Percentiles rank a stretch among this genome's conserved stretches.
Evolutionary conservation across 768 basidiomycete genomes (phyloP).

Genomic region (Russula earlei): DNA sequence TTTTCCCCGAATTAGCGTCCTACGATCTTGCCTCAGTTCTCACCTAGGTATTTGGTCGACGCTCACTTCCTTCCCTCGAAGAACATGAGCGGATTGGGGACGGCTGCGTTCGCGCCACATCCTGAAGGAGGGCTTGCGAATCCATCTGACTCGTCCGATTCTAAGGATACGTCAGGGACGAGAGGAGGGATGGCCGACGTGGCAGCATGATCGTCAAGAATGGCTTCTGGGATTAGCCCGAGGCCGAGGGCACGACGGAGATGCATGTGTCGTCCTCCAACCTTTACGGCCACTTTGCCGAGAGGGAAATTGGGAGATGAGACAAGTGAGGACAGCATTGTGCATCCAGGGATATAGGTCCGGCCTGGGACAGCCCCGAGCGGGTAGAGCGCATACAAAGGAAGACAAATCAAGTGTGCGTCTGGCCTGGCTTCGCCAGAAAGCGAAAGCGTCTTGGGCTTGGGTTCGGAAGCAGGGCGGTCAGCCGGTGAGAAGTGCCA

Average conservation of each 20-base stretch:
- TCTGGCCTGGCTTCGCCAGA: too few relatives aligned
- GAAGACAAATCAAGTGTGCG: too few relatives aligned
- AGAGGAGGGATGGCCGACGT: conserved; percentile 32
- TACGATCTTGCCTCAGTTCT: too few relatives aligned
- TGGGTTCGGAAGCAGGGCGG: too few relatives aligned
- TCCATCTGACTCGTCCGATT: conserved; percentile 58
- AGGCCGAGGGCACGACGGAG: conserved; percentile 31
- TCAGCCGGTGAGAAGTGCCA: too few relatives aligned
- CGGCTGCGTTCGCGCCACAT: neutral
- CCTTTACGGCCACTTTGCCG: conserved; percentile 19
- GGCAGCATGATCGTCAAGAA: conserved; percentile 1
- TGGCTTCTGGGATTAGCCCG: conserved; percentile 3
- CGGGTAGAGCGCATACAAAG: conserved; percentile 76
- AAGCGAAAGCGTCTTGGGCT: too few relatives aligned
- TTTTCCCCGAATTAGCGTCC: too few relatives aligned
- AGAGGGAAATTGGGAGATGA: conserved; percentile 15
- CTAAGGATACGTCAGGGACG: conserved; percentile 51
- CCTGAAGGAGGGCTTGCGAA: conserved; percentile 30
- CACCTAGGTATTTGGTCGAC: too few relatives aligned
- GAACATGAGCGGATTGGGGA: conserved; percentile 22
- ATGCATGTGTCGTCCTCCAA: conserved; percentile 35
- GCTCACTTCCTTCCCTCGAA: too few relatives aligned
- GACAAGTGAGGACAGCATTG: conserved; percentile 16
- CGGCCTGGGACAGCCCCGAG: conserved; percentile 67
- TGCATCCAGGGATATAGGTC: conserved; percentile 47